Base-by-base conservation (phyloP, 352 stramenopile species). In the Globisporangium solare region DNA sequence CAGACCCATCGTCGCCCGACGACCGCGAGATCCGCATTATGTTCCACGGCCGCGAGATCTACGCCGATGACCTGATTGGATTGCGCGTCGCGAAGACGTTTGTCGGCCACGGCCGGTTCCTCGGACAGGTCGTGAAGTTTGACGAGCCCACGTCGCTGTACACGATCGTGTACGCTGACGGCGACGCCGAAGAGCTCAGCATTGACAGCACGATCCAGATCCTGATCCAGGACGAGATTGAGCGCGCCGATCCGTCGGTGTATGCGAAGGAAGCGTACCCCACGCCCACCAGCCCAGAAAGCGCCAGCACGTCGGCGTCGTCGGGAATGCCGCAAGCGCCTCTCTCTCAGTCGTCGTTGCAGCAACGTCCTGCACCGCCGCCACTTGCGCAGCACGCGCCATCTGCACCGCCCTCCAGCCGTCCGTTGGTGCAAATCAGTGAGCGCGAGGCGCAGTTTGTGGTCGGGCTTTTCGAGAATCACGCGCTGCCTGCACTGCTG, bases 51-150 rank as follows among this genome's bases (percentile, higher is more conserved):
- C 78, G 79, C 10, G 74, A 88, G 54, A 68, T 92, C 54, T 88
- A 82, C 43, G 79, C 79, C 0, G 75, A 90, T 50, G 83, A 92
- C 35, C 64, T 94, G 13, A 85, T 94, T 46, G 84, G 84, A 0
- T 59, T 92, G 15, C 82, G 84, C n/a, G 83, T 94, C 2, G 80
- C 80, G 54, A 94, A 94, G 63, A 90, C 79, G 22, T 92, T 94
- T 63, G 76, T 74, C 21, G 78, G 80, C 5, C 67, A 88, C 48
- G 84, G 84, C n/a, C 74, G 82, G 6, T 94, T 94, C 51, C 56
- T 94, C n/a, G 84, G 84, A 0, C 83, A 94, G 64, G 79, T 94
- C 5, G 79, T 94, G 49, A 92, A 91, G 58, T 94, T 91, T 60
- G 82, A 94, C 66, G 71, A 82, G n/a, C 65, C 68, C 3, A 73